Percentiles rank a stretch among this genome's conserved stretches.
These are phyloP conservation scores for Diddensiella transvaalensis DNA, from an alignment of 805 yeast species.

Conservation along the genomic window DNA sequence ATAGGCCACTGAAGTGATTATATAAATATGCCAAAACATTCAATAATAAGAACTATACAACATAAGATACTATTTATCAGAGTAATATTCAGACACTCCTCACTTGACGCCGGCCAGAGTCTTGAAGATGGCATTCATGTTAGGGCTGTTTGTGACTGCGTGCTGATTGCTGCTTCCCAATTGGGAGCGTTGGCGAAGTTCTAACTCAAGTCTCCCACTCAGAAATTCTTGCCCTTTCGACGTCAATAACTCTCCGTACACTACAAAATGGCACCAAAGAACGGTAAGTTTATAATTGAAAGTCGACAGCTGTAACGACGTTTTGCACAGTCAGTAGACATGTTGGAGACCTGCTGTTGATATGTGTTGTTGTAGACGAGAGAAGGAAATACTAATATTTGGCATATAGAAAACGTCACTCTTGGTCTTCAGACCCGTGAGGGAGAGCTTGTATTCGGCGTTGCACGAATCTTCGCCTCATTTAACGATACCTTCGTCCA, in stretches of 20 bases:
- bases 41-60: not conserved
- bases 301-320: no score
- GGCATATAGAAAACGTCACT: conserved; percentile 40
- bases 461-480: conserved; percentile 99
- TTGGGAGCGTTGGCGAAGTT: no score
- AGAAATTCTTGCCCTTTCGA: not conserved
- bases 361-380: no score
- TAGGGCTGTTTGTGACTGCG: not conserved
- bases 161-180: no score
- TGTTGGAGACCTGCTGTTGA: no score
- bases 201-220: conserved; percentile 5
- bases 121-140: no score
- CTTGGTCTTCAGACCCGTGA: conserved; percentile 90
- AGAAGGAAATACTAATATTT: not conserved
- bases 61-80: no score
- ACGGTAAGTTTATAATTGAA: conserved; percentile 20
- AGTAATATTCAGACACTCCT: no score
- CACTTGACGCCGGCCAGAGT: no score
- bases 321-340: no score
- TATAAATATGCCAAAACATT: no score
- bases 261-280: conserved; percentile 27
- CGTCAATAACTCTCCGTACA: not conserved
- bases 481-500: conserved; percentile 99
- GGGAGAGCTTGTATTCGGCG: conserved; percentile 99
- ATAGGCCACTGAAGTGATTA: no score